Percentiles rank a stretch among this genome's conserved stretches.
Conservation (phyloP, 2,329 filamentous ascomycete species). For the Epichloe scottii region DNA sequence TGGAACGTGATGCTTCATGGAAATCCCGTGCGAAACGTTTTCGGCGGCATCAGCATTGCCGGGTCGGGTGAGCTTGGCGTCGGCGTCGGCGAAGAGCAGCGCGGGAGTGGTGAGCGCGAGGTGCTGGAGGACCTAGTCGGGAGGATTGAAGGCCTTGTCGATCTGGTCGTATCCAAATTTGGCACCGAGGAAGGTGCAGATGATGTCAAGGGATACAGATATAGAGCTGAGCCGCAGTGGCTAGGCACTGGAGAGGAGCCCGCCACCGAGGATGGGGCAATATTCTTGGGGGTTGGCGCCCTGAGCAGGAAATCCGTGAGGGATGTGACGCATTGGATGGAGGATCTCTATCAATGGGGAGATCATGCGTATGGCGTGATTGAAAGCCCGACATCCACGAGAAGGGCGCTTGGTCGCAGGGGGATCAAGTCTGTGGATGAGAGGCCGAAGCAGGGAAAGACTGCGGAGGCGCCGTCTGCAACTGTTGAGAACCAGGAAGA, state of each 20-base stretch:
- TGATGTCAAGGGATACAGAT: conserved; percentile 11
- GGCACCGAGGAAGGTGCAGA: conserved; percentile 35
- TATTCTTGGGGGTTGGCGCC: conserved; percentile 72
- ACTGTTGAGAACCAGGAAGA: background rate
- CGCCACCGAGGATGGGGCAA: conserved; percentile 62
- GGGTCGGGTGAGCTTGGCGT: conserved; percentile 85
- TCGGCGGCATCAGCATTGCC: conserved; percentile 75
- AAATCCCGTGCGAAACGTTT: conserved; percentile 70
- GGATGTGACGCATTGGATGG: conserved; percentile 73
- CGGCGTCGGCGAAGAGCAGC: conserved; percentile 89
- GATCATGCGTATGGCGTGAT: conserved; percentile 73
- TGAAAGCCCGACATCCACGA: conserved; percentile 60
- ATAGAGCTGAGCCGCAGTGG: conserved; percentile 38
- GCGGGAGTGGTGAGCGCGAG: conserved; percentile 84
- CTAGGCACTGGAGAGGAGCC: conserved; percentile 59
- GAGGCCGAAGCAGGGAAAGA: background rate
- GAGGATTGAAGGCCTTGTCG: conserved; percentile 71
- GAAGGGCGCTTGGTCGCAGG: conserved; percentile 33
- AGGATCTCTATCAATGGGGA: conserved; percentile 75
- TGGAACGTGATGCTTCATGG: conserved; percentile 90
- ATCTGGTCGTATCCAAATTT: conserved; percentile 79
- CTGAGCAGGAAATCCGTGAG: conserved; percentile 59
- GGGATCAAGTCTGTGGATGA: conserved; percentile 7
- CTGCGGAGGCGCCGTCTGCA: background rate
- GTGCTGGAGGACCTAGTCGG: conserved; percentile 80